Base-by-base conservation (phyloP, 2,329 filamentous ascomycete genomes). In the Fusarium gaditjirri region DNA sequence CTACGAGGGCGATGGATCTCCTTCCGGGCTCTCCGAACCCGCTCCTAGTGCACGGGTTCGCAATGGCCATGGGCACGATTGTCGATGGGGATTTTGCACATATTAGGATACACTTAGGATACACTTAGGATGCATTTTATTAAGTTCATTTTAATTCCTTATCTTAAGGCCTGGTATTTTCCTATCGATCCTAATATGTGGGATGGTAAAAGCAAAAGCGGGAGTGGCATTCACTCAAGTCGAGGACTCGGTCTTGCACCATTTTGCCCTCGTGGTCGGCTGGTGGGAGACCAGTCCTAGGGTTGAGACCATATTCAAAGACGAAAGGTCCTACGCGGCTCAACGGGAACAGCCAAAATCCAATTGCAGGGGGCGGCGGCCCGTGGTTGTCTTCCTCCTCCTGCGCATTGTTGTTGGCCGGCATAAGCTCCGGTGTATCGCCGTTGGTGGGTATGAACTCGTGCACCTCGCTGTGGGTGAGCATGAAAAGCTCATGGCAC, bases 301-400 rank as follows among this genome's bases (percentile, higher is more conserved):
- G 14, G 7, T 11, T 2, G 21, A 50, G 16, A 9, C 42, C 6
- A 17, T 27, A n/a, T 16, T 35, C 27, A 16, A 52, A 10, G 10
- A 27, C 27, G 13, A 52, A 52, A 0, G 49, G 33, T 6, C 49
- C 33, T 5, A 52, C 27, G 23, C 7, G 13, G 10, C 39, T 31
- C 23, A 60, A 16, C 3, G 42, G 42, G 17, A 60, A 59, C 5
- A 25, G 9, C 60, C 60, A 62, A 23, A 60, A 62, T 14, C 60
- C 60, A 21, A 60, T 1, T 4, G 56, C 35, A 3, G 31, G 21
- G 11, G 29, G 56, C 19, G 29, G 56, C 19, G 36, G 50, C 8
- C 14, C 19, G 14, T 11, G 16, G n/a, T 16, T 31, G 46, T 49
- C 31, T 10, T 49, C 14, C 10, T 31, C 10, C 46, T 5, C 21